Evolutionary conservation across 208 protist genomes (phyloP).

Genomic region (Trypanosoma avium): DNA sequence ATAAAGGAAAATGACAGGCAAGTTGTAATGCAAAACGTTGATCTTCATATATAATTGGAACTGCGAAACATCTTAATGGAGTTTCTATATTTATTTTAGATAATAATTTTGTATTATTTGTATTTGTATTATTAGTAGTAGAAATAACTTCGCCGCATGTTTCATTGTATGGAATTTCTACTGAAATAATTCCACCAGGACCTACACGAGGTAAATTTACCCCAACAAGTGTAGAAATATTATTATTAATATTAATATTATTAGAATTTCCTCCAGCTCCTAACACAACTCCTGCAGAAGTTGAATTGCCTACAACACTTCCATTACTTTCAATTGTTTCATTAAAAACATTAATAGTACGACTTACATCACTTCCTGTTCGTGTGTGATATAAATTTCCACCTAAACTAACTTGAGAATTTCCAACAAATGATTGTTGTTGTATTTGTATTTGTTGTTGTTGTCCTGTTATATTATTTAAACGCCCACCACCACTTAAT

Average conservation of each 20-base stretch:
- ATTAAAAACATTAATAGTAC: too few relatives aligned
- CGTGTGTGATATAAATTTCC: slow-evolving; percentile 11
- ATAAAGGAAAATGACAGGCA: slow-evolving; percentile 55
- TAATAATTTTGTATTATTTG: neutral
- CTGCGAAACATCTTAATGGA: slow-evolving; percentile 58
- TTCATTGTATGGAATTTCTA: slow-evolving; percentile 49
- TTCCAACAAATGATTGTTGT: slow-evolving; percentile 7
- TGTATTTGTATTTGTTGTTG: slow-evolving; percentile 11
- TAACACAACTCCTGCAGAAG: too few relatives aligned
- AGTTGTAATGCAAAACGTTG: slow-evolving; percentile 57
- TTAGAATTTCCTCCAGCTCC: too few relatives aligned
- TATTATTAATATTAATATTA: too few relatives aligned
- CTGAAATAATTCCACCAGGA: slow-evolving; percentile 53
- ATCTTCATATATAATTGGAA: slow-evolving; percentile 77
- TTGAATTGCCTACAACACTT: too few relatives aligned
- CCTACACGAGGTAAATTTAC: slow-evolving; percentile 63
- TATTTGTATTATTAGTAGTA: neutral
- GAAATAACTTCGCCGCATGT: too few relatives aligned
- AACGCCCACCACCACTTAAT: slow-evolving; percentile 15
- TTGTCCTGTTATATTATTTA: slow-evolving; percentile 2
- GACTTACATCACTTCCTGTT: slow-evolving; percentile 18
- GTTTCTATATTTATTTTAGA: neutral
- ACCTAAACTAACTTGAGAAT: neutral
- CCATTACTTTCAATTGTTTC: too few relatives aligned
- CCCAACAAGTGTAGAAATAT: slow-evolving; percentile 1